Evolutionary conservation across 257 asterid genomes (phyloP).

Genomic region (Gentiana macrophylla): DNA sequence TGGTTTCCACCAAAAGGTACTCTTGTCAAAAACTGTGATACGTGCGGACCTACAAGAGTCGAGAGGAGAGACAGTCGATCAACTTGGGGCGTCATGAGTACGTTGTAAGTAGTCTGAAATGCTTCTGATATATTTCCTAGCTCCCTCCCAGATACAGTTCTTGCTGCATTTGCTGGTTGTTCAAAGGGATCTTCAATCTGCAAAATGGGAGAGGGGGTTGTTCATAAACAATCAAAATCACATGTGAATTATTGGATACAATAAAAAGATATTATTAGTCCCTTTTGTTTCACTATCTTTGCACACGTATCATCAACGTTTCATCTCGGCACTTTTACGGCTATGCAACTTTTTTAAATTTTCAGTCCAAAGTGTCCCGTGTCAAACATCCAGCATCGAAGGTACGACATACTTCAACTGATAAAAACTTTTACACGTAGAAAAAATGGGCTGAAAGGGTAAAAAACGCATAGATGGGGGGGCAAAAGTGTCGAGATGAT

Average conservation of each 20-base stretch:
- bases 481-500: too few species aligned
- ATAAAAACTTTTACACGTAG: too few species aligned
- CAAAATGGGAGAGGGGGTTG: not conserved
- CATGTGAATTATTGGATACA: not conserved
- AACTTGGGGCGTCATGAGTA: constrained; percentile 33
- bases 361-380: too few species aligned
- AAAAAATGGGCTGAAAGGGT: too few species aligned
- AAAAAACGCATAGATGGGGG: not conserved
- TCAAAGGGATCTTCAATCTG: constrained; percentile 98
- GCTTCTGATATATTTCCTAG: constrained; percentile 45
- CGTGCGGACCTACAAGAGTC: constrained; percentile 43
- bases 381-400: too few species aligned
- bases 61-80: constrained; percentile 23
- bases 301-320: too few species aligned
- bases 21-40: constrained; percentile 23
- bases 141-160: constrained; percentile 48
- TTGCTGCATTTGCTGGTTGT: constrained; percentile 77
- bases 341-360: too few species aligned
- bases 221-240: not conserved
- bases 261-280: too few species aligned
- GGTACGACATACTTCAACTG: too few species aligned
- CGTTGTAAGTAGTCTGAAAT: constrained; percentile 32
- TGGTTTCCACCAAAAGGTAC: constrained; percentile 16
- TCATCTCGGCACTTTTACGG: too few species aligned
- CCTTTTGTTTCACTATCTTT: too few species aligned